Conservation (phyloP, 73 alveolate genomes). For the Paramecium pentaurelia region DNA sequence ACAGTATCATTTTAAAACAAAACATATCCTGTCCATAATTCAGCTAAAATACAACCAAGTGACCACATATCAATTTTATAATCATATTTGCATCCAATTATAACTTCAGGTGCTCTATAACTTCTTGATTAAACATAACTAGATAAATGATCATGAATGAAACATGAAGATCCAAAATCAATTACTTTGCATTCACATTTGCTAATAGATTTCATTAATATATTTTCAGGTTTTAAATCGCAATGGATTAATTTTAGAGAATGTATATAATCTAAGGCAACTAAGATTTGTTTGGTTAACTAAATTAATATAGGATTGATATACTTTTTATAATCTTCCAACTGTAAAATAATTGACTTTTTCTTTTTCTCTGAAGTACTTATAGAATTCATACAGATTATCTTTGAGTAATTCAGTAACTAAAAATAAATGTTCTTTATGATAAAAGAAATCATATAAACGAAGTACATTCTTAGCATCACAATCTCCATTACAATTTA, state of each 20-base stretch:
- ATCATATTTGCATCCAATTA: slow-evolving; percentile 77
- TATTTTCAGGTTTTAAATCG: slow-evolving; percentile 57
- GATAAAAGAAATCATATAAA: slow-evolving; percentile 65
- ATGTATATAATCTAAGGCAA: slow-evolving; percentile 74
- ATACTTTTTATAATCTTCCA: slow-evolving; percentile 64
- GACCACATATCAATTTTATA: slow-evolving; percentile 83
- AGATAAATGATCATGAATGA: slow-evolving; percentile 63
- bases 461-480: slow-evolving; percentile 83
- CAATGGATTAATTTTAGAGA: slow-evolving; percentile 57
- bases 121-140: slow-evolving; percentile 74
- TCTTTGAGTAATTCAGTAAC: slow-evolving; percentile 98
- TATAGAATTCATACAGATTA: slow-evolving; percentile 98
- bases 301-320: not conserved
- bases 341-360: slow-evolving; percentile 90
- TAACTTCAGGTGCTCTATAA: slow-evolving; percentile 82
- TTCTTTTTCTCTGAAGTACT: slow-evolving; percentile 94
- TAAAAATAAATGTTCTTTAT: slow-evolving; percentile 96
- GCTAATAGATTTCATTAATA: slow-evolving; percentile 62
- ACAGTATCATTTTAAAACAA: slow-evolving; percentile 95
- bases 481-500: slow-evolving; percentile 94
- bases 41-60: slow-evolving; percentile 77
- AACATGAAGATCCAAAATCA: slow-evolving; percentile 78
- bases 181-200: slow-evolving; percentile 71
- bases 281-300: slow-evolving; percentile 68
- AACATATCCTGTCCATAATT: slow-evolving; percentile 93